phyloP scores from a whole-genome alignment of 2,329 filamentous ascomycete genomes.

The Cercospora sp. region DNA sequence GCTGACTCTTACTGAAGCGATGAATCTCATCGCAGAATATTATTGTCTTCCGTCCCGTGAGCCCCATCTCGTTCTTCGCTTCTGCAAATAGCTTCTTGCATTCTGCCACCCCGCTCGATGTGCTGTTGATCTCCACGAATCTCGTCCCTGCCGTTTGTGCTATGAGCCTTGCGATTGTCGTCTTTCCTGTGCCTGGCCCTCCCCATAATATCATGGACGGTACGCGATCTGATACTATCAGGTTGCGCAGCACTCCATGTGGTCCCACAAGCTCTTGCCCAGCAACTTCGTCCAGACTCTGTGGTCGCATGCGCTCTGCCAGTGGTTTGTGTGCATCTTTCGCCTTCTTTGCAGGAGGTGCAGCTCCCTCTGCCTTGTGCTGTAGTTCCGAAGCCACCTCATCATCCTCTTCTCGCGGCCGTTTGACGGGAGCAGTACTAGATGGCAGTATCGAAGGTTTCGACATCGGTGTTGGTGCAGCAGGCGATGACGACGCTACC shows the following conservation, averaged over 20 bases:
- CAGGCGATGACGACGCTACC: constrained; percentile 26
- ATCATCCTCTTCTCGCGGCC: constrained; percentile 31
- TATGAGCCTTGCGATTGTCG: constrained; percentile 88
- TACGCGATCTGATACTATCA: constrained; percentile 82
- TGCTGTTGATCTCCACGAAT: constrained; percentile 96
- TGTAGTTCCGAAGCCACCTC: background rate
- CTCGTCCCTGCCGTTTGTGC: constrained; percentile 77
- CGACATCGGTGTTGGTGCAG: constrained; percentile 20
- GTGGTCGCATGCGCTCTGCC: constrained; percentile 90
- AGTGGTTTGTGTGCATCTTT: constrained; percentile 70
- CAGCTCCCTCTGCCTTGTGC: constrained; percentile 37
- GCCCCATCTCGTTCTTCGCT: constrained; percentile 72
- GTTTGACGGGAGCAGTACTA: constrained; percentile 33
- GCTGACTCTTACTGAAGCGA: constrained; percentile 85
- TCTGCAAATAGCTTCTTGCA: constrained; percentile 90
- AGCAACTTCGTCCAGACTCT: constrained; percentile 77
- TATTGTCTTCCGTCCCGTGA: constrained; percentile 89
- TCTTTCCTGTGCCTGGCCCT: constrained; percentile 77
- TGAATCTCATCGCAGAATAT: constrained; percentile 98
- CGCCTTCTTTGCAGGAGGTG: constrained; percentile 65
- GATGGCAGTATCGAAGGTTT: constrained; percentile 17
- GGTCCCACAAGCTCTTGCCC: constrained; percentile 90
- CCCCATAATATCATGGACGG: constrained; percentile 97
- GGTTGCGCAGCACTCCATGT: constrained; percentile 76
- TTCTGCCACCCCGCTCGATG: constrained; percentile 80